Base-by-base conservation (phyloP, 2,329 filamentous ascomycete genomes). In the Dothistroma pini region DNA sequence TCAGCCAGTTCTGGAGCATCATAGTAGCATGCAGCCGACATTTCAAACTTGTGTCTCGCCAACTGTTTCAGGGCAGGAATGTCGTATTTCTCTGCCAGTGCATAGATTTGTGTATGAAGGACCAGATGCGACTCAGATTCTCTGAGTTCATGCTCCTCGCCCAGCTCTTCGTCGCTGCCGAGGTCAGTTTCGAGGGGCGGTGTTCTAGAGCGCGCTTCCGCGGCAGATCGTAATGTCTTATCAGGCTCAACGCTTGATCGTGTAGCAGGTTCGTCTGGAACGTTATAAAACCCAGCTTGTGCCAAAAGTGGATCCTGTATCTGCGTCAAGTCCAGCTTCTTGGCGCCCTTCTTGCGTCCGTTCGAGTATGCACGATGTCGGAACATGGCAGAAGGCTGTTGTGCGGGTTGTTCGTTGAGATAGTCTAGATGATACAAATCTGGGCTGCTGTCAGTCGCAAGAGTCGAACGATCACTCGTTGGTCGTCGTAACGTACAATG, bases 21-120 rank as follows among this genome's bases (percentile, higher is more conserved):
- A 66, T 77, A 75, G 64, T 80, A 77, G 64, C 74, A 73, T 21
- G 77, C 74, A 57, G 80, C 70, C 52, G 79, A 76, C 60, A 76
- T 72, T 47, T 78, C 75, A 66, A 81, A 81, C 66, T 81, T 82
- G 53, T 69, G 72, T 59, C 72, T 73, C 41, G 80, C 76, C 31
- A 82, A 72, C 9, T 72, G 67, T 69, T 82, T 82, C 47, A 82
- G 71, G 34, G 77, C 75, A 29, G 75, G 70, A 55, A 82, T 79
- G 63, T 78, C 79, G 68, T 81, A 82, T 73, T 81, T 81, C 68
- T 81, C 80, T 10, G 78, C 80, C 25, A 81, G 75, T 35, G 79
- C 78, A 67, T 82, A 82, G 44, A 82, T 77, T 56, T 77, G 76
- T 14, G 78, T 76, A 65, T 82, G 80, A 16, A 76, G 74, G 53